Evolutionary conservation across 1,284 basidiomycete genomes (phyloP).

Genomic region (Sporisorium sorghi): DNA sequence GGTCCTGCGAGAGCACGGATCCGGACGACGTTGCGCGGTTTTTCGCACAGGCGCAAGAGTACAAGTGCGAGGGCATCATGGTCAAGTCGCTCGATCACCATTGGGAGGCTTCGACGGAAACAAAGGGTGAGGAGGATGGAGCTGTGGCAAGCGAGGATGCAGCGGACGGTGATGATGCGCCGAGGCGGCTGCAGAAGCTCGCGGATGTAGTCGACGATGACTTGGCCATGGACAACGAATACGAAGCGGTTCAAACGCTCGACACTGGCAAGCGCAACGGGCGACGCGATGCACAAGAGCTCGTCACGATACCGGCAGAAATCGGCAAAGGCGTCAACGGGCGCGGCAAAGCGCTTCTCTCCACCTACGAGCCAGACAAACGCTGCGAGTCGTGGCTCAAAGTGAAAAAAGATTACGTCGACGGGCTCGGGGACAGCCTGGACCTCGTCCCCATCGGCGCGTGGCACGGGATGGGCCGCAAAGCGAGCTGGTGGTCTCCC

Average conservation of each 20-base stretch:
- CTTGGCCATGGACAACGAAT: slow-evolving; percentile 55
- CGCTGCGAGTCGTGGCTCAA: slow-evolving; percentile 70
- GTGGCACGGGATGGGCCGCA: slow-evolving; percentile 93
- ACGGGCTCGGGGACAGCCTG: slow-evolving; percentile 73
- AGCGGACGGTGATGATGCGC: slow-evolving; percentile 44
- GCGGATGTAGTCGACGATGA: slow-evolving; percentile 59
- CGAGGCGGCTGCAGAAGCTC: slow-evolving; percentile 52
- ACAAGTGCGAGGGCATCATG: slow-evolving; percentile 91
- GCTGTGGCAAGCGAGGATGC: slow-evolving; percentile 6
- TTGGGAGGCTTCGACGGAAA: slow-evolving; percentile 56
- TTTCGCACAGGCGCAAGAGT: slow-evolving; percentile 82
- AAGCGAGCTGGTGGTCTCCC: slow-evolving; percentile 92
- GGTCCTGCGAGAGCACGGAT: slow-evolving; percentile 79
- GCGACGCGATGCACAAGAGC: not conserved
- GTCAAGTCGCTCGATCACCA: slow-evolving; percentile 78
- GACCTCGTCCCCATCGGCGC: slow-evolving; percentile 71
- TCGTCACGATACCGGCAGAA: not conserved
- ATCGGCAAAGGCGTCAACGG: slow-evolving; percentile 60
- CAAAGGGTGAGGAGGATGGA: slow-evolving; percentile 55
- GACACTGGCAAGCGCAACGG: slow-evolving; percentile 12
- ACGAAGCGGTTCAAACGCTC: slow-evolving; percentile 37
- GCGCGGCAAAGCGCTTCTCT: slow-evolving; percentile 78
- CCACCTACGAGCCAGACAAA: slow-evolving; percentile 84
- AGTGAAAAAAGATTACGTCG: slow-evolving; percentile 80
- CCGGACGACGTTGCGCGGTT: slow-evolving; percentile 79